Base-by-base conservation (phyloP, 2,329 filamentous ascomycete species). In the Onygenales sp. region DNA sequence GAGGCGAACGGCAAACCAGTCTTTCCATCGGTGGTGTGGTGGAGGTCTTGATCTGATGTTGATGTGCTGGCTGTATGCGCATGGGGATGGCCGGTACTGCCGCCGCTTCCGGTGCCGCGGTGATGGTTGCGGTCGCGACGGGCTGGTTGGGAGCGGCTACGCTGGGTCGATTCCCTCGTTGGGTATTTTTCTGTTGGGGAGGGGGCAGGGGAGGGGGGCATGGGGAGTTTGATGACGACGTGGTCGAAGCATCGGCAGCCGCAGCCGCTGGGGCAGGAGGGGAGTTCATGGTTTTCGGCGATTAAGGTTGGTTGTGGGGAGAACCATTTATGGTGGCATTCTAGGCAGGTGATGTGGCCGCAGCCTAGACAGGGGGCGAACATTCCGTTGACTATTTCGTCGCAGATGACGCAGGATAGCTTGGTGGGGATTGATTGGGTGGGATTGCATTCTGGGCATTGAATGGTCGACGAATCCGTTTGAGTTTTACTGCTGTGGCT, bases 291-390 rank as follows among this genome's bases (percentile, higher is more conserved):
- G 43, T 27, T 45, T 14, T 55, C 41, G 10, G 13, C 8, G 11
- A 14, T 17, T 17, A 2, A 17, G 43, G 7, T 10, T 57, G 54
- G 17, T 60, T 55, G 46, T 54, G 43, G 44, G 52, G 59, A 66
- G 62, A 75, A 72, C 72, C 73, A 75, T 42, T 61, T 61, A 42
- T 62, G 62, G 47, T 75, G 73, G 57, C 75, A 77, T 14, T 66
- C 61, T 50, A 72, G 71, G 59, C 75, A 76, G 54, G 69, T 69
- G 14, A 75, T 68, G 54, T 77, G 75, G 14, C 75, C 74, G 58
- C 75, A 77, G 45, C 68, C 66, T 9, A 76, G 63, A 55, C 75
- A 77, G 5, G 75, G 75, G 2, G 71, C 63, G 45, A 75, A 65
- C 61, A 75, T 74, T 27, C 74, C 74, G 50, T 66, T 62, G 6